Percentiles rank a stretch among this genome's conserved stretches.
These are phyloP conservation scores for Botryotinia narcissicola DNA, from an alignment of 2,329 filamentous ascomycete species.

Conservation along the genomic window DNA sequence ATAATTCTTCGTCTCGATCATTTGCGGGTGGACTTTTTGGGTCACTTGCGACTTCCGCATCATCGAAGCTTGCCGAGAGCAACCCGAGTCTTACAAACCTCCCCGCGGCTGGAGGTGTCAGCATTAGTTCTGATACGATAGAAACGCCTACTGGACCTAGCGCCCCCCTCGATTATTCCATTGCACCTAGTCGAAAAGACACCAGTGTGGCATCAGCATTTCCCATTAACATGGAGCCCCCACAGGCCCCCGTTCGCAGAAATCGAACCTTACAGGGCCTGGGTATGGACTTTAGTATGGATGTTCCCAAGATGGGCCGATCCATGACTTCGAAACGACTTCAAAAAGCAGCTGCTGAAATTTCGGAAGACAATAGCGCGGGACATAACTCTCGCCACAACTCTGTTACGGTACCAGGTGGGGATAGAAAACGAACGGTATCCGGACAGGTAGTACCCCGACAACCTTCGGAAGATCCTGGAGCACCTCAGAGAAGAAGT, in stretches of 20 bases:
- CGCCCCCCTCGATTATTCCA: conserved; percentile 40
- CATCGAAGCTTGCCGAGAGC: conserved; percentile 40
- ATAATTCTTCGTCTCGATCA: conserved; percentile 30
- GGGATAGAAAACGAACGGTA: conserved; percentile 84
- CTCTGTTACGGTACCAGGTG: conserved; percentile 36
- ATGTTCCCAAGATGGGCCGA: conserved; percentile 40
- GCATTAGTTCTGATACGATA: conserved; percentile 51
- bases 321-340: conserved; percentile 36
- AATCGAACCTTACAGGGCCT: conserved; percentile 37
- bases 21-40: conserved; percentile 38
- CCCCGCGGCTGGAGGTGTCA: conserved; percentile 35
- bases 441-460: conserved; percentile 70
- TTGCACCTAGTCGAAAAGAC: conserved; percentile 35
- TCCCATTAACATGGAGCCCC: conserved; percentile 42
- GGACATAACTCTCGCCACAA: conserved; percentile 28
- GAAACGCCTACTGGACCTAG: conserved; percentile 61
- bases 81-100: conserved; percentile 39
- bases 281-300: conserved; percentile 39
- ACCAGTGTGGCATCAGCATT: conserved; percentile 33
- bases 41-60: conserved; percentile 30
- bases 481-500: conserved; percentile 65
- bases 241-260: conserved; percentile 47
- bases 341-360: conserved; percentile 35
- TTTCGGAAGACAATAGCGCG: conserved; percentile 30
- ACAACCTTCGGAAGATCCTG: conserved; percentile 58